Evolutionary conservation across 192 early-diverging fungal genomes (phyloP).

Genomic region (Coemansia sp.): DNA sequence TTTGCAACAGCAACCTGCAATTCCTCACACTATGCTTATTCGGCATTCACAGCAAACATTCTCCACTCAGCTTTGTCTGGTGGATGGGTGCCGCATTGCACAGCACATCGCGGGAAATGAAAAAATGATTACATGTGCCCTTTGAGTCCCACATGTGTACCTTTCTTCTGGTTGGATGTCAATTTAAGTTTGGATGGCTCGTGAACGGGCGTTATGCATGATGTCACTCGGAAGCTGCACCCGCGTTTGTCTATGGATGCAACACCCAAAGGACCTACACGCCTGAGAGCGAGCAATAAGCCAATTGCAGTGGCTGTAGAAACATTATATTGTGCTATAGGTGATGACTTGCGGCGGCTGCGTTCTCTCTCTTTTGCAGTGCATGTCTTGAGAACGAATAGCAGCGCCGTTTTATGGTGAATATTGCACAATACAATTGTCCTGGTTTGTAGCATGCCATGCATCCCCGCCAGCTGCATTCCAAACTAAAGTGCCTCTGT

Average conservation of each 20-base stretch:
- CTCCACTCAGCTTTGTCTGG: not conserved
- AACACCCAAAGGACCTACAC: not conserved
- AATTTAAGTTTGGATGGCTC: slow-evolving; percentile 1
- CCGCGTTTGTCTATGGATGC: not conserved
- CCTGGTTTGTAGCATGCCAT: not conserved
- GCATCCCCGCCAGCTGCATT: slow-evolving; percentile 6
- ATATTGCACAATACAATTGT: slow-evolving; percentile 1
- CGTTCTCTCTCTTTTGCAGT: no score
- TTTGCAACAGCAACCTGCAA: not conserved
- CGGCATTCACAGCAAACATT: not conserved
- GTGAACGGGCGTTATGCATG: slow-evolving; percentile 6
- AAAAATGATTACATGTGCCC: not conserved
- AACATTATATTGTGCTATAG: no score
- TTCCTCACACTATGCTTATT: not conserved
- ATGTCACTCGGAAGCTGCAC: slow-evolving; percentile 19
- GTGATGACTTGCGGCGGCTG: no score
- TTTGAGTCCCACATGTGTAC: not conserved
- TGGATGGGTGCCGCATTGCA: not conserved
- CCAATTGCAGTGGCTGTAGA: no score
- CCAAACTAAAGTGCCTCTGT: slow-evolving; percentile 1
- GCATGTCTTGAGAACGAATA: no score
- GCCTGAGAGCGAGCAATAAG: no score
- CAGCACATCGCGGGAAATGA: not conserved
- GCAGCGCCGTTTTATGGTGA: no score
- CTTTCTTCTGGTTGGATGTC: slow-evolving; percentile 3